A percentile compares a stretch with the other conserved stretches of the same genome.
Evolutionary conservation across 2,329 filamentous ascomycete species (phyloP).

Genomic region (Diaporthe sp.): DNA sequence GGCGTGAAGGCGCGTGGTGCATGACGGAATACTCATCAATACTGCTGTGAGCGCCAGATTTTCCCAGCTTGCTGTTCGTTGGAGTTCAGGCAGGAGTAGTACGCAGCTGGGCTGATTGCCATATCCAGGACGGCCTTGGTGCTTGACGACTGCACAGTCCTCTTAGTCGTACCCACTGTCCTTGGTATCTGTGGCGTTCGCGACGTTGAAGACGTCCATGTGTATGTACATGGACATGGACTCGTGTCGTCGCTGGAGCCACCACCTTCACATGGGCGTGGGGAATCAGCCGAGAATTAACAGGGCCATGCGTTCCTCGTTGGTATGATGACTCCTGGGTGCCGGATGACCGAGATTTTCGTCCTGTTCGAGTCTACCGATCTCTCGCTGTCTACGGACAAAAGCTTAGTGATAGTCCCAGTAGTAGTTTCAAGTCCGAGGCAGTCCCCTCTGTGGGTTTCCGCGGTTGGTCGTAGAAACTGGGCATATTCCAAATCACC

Average conservation of each 20-base stretch:
- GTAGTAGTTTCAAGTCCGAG: conserved; percentile 71
- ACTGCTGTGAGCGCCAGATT: conserved; percentile 77
- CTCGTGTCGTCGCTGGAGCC: conserved; percentile 57
- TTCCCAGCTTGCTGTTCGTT: conserved; percentile 72
- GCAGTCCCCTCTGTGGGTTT: conserved; percentile 74
- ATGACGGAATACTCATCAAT: conserved; percentile 47
- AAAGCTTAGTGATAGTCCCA: conserved; percentile 56
- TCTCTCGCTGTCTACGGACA: conserved; percentile 74
- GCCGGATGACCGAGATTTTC: conserved; percentile 75
- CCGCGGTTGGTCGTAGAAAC: conserved; percentile 71
- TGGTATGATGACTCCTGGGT: conserved; percentile 72
- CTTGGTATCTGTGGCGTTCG: conserved; percentile 69
- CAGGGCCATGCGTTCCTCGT: conserved; percentile 68
- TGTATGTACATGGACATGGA: conserved; percentile 72
- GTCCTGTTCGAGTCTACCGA: conserved; percentile 64
- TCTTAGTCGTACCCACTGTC: conserved; percentile 51
- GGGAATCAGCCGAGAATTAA: conserved; percentile 64
- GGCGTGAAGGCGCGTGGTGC: neutral
- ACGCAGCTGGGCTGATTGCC: conserved; percentile 66
- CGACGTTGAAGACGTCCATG: conserved; percentile 75
- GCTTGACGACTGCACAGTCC: conserved; percentile 44
- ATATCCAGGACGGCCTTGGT: conserved; percentile 62
- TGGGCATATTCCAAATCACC: conserved; percentile 65
- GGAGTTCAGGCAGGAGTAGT: conserved; percentile 75
- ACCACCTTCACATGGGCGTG: conserved; percentile 43